phyloP scores from a whole-genome alignment of 441 rosid species.

The Mallotus japonicus region DNA sequence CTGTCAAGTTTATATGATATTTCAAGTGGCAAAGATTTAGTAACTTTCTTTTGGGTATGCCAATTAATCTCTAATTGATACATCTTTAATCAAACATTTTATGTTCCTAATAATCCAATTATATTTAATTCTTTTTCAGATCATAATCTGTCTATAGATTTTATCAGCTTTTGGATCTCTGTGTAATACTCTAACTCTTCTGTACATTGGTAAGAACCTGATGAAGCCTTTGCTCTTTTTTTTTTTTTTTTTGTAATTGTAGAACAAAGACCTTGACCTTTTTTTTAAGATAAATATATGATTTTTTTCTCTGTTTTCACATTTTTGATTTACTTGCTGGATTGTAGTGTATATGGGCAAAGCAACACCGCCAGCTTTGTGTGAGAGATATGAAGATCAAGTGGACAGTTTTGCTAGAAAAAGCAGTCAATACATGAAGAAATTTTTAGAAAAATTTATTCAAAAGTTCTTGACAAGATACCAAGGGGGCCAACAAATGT shows the following conservation, averaged over 20 bases:
- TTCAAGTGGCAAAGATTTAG: slow-evolving; percentile 43
- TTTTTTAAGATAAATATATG: no score
- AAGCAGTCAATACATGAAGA: slow-evolving; percentile 35
- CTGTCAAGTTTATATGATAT: slow-evolving; percentile 34
- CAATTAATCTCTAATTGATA: background rate
- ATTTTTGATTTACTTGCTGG: background rate
- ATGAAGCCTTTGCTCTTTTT: background rate
- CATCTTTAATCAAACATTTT: background rate
- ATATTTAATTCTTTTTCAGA: slow-evolving; percentile 29
- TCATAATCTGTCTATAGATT: slow-evolving; percentile 42
- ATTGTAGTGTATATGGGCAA: slow-evolving; percentile 40
- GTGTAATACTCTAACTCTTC: slow-evolving; percentile 39
- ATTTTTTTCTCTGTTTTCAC: no score
- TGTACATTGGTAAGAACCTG: slow-evolving; percentile 45
- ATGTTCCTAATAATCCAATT: no score
- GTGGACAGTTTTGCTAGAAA: slow-evolving; percentile 39
- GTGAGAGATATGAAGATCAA: slow-evolving; percentile 42
- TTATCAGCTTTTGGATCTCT: slow-evolving; percentile 45
- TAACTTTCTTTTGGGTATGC: slow-evolving; percentile 39
- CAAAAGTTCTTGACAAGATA: slow-evolving; percentile 43
- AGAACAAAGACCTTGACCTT: no score
- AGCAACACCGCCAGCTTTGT: slow-evolving; percentile 47
- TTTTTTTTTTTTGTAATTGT: no score
- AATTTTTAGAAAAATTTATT: slow-evolving; percentile 32
- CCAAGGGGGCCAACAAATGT: slow-evolving; percentile 35